Evolutionary conservation across 352 stramenopile species (phyloP).

Genomic region (Globisporangium okanoganense): DNA sequence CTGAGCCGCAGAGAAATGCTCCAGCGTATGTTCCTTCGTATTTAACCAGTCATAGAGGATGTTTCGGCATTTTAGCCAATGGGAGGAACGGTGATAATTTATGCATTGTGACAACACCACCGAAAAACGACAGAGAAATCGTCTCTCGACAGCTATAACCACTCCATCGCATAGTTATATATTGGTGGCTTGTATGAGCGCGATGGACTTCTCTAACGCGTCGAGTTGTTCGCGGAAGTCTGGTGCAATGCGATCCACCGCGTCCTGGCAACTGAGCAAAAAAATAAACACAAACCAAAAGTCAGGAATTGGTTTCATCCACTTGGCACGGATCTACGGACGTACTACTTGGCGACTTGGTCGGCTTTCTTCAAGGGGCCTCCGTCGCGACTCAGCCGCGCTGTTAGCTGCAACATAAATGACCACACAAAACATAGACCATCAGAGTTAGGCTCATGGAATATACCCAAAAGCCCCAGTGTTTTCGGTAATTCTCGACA

Average conservation of each 20-base stretch:
- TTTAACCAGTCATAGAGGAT: not conserved
- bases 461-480: no score
- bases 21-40: no score
- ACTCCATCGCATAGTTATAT: not conserved
- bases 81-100: not conserved
- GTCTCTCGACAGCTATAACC: not conserved
- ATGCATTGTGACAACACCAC: not conserved
- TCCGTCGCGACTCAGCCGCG: slow-evolving; percentile 11
- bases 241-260: slow-evolving; percentile 29
- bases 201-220: slow-evolving; percentile 25
- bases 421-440: not conserved
- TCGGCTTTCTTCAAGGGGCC: slow-evolving; percentile 13
- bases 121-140: not conserved
- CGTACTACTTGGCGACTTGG: slow-evolving; percentile 35
- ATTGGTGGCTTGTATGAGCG: slow-evolving; percentile 4
- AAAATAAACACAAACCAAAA: slow-evolving; percentile 1
- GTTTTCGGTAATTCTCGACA: no score
- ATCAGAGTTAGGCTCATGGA: not conserved
- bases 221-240: slow-evolving; percentile 32
- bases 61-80: slow-evolving; percentile 3
- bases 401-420: slow-evolving; percentile 5
- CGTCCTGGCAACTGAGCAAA: slow-evolving; percentile 26
- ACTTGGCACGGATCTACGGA: not conserved
- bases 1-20: slow-evolving; percentile 7
- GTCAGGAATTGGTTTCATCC: not conserved